A percentile compares a stretch with the other conserved stretches of the same genome.
Evolutionary conservation across 2,329 filamentous ascomycete species (phyloP).

Genomic region (Fusarium sp.): DNA sequence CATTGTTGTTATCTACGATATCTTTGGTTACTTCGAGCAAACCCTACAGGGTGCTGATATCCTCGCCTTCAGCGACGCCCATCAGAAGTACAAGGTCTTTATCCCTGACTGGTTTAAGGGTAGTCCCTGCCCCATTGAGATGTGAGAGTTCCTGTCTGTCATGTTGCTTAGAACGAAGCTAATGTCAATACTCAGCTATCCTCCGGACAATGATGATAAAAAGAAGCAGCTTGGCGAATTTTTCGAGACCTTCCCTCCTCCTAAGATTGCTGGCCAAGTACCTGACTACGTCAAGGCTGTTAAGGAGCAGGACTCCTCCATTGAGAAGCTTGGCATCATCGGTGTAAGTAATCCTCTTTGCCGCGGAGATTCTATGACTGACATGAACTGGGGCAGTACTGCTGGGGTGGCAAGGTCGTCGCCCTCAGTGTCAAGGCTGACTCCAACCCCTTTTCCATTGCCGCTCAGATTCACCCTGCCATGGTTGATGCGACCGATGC

Average conservation of each 20-base stretch:
- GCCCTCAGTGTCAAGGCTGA: slow-evolving; percentile 61
- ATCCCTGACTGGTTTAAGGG: slow-evolving; percentile 94
- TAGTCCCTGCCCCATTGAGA: slow-evolving; percentile 67
- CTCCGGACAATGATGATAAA: slow-evolving; percentile 73
- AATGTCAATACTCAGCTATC: slow-evolving; percentile 59
- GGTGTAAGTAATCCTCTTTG: slow-evolving; percentile 58
- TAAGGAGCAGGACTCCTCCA: slow-evolving; percentile 61
- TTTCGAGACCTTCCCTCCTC: slow-evolving; percentile 63
- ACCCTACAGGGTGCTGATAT: slow-evolving; percentile 78
- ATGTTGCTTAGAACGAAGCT: not conserved
- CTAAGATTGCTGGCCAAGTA: slow-evolving; percentile 60
- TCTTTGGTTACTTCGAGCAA: slow-evolving; percentile 77
- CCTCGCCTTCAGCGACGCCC: slow-evolving; percentile 64
- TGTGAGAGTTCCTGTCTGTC: slow-evolving; percentile 47
- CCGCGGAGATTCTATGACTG: not conserved
- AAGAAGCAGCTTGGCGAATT: slow-evolving; percentile 67
- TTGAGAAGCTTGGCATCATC: slow-evolving; percentile 70
- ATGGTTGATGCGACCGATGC: slow-evolving; percentile 74
- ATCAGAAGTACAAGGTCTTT: slow-evolving; percentile 82
- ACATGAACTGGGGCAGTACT: slow-evolving; percentile 57
- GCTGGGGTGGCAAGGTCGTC: slow-evolving; percentile 78
- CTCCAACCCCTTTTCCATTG: slow-evolving; percentile 66
- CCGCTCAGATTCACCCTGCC: slow-evolving; percentile 66
- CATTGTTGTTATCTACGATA: slow-evolving; percentile 72
- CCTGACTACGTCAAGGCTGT: slow-evolving; percentile 67